Conservation (phyloP, 306 rosid species). For the Sphenostylis stenocarpa region DNA sequence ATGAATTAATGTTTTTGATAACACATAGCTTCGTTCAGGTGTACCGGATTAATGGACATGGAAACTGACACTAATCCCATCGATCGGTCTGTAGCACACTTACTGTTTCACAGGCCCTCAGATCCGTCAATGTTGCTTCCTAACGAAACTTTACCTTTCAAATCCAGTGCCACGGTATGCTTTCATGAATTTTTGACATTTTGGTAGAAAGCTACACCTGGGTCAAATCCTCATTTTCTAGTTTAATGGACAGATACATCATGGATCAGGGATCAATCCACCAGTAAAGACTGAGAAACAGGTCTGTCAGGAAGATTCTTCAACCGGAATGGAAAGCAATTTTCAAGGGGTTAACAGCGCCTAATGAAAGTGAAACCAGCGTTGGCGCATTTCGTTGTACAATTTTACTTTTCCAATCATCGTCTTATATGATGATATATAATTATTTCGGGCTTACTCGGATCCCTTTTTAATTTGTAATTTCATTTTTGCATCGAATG, state of each 20-base stretch:
- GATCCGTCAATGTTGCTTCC: constrained; percentile 49
- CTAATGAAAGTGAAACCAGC: constrained; percentile 19
- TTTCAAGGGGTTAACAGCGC: constrained; percentile 21
- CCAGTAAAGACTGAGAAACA: constrained; percentile 50
- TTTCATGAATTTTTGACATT: constrained; percentile 19
- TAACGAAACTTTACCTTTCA: constrained; percentile 33
- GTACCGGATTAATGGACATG: constrained; percentile 60
- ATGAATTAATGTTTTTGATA: constrained; percentile 30
- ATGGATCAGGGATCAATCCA: constrained; percentile 45
- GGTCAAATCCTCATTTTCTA: constrained; percentile 35
- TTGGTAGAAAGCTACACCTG: background rate
- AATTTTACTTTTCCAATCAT: constrained; percentile 6
- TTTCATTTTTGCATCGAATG: constrained; percentile 34
- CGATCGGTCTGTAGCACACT: constrained; percentile 87
- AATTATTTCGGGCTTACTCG: constrained; percentile 30
- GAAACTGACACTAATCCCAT: constrained; percentile 87
- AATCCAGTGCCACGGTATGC: constrained; percentile 52
- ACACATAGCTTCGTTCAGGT: constrained; percentile 47
- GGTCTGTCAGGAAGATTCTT: constrained; percentile 49
- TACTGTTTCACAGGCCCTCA: constrained; percentile 78
- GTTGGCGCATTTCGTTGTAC: constrained; percentile 12
- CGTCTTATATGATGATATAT: constrained; percentile 29
- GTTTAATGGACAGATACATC: constrained; percentile 42
- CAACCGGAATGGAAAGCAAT: constrained; percentile 26
- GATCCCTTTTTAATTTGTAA: constrained; percentile 30